Evolutionary conservation across 768 basidiomycete genomes (phyloP), one percentile per base, ranked within the genome.

Genomic region (Paxillus ammoniavirescens): DNA sequence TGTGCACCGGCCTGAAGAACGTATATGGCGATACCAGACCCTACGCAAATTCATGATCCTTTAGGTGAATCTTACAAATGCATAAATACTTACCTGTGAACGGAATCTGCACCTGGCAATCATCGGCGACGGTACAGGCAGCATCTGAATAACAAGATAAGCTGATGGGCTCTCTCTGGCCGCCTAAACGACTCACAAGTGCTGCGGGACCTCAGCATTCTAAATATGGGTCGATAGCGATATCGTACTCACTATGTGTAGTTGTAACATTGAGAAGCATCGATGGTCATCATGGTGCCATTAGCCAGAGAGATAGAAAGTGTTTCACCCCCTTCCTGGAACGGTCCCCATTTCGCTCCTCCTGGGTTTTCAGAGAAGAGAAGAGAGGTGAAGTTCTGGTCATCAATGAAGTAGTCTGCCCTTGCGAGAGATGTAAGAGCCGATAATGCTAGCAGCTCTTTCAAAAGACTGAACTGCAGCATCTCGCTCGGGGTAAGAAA

Each of bases 21-120:
- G n/a, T 55, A 53, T 42, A 62, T 40, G 17, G 53, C 47, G 42
- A 63, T 57, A 5, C 62, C 61, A 10, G 62, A 63, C 5, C 61
- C 62, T 62, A 28, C 3, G 18, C 36, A 26, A 41, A 14, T 21
- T 37, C 28, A 14, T 60, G 8, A 57, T 8, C 28, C 6, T 21
- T 26, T 14, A 4, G 12, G 5, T n/a, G 9, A 15, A 35, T 47
- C 7, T 21, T 15, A 13, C 1, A 43, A 5, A 30, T 28, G 5
- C 2, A 35, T 10, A 31, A 7, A 28, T 8, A 28, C 55, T 37
- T 35, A 55, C 61, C 59, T 23, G 21, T 42, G 30, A 61, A 61
- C 21, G 55, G 59, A 7, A 61, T 54, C 35, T 61, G 49, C 36
- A 61, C 52, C 45, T 55, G 47, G 41, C 61, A 61, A 33, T 52